phyloP scores from a whole-genome alignment of 208 protist species.

The Plasmodiophora brassicae region DNA sequence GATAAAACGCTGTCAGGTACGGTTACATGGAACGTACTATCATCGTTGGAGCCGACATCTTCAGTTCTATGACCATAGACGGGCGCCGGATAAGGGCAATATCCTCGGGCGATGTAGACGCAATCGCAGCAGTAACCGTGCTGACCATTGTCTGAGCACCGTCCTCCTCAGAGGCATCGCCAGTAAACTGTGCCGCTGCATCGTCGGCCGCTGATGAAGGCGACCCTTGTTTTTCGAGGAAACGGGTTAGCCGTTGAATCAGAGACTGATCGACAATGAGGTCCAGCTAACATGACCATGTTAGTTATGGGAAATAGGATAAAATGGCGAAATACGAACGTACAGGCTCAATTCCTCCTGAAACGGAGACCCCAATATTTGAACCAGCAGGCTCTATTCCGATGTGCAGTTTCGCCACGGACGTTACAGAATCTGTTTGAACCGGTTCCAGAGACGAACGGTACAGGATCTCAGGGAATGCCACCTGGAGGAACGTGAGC shows the following conservation, averaged over 20 bases:
- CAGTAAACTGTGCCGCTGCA: no score
- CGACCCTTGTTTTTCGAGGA: no score
- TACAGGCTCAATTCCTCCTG: not conserved
- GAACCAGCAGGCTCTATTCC: not conserved
- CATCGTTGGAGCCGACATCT: not conserved
- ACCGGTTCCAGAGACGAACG: no score
- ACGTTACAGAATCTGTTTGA: not conserved
- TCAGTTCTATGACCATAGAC: not conserved
- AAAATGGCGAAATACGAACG: not conserved
- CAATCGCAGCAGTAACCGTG: not conserved
- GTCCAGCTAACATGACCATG: not conserved
- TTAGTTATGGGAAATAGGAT: no score
- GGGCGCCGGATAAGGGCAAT: not conserved
- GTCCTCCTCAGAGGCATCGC: no score
- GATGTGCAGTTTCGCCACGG: not conserved
- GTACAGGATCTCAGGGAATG: slow-evolving; percentile 16
- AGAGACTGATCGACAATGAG: not conserved
- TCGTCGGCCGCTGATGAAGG: no score
- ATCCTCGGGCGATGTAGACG: not conserved
- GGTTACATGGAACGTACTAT: not conserved
- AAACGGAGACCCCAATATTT: not conserved
- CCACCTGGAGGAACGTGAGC: not conserved
- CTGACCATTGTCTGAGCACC: no score
- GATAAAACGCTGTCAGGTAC: not conserved
- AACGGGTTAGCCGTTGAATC: not conserved